Conservation (phyloP, 2,329 filamentous ascomycete species). For the Colletotrichum sp. region DNA sequence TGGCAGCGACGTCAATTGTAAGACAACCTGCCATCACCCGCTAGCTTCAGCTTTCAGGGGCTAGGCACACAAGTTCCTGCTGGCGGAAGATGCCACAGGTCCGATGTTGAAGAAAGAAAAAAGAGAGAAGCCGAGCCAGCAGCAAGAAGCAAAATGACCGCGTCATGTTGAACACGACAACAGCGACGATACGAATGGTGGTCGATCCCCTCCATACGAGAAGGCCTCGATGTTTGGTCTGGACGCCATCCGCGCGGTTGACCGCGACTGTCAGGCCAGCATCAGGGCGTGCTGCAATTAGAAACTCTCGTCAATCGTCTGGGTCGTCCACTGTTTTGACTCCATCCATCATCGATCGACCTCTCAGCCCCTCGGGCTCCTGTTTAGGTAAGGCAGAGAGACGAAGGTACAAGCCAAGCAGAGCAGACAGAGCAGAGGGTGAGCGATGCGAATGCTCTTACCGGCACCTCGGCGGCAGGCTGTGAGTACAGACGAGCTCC, state of each 20-base stretch:
- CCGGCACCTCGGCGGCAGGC: not conserved
- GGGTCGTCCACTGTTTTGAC: not conserved
- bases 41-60: not conserved
- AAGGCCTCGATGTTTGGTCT: not conserved
- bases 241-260: not conserved
- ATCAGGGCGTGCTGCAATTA: not conserved
- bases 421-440: not conserved
- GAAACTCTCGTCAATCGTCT: not conserved
- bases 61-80: not conserved
- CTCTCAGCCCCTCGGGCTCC: not conserved
- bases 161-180: not conserved
- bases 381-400: not conserved
- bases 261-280: not conserved
- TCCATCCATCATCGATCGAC: not conserved
- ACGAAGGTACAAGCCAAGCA: not conserved
- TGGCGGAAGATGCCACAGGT: not conserved
- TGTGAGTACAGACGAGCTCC: not conserved
- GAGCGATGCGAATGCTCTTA: not conserved
- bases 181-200: not conserved
- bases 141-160: not conserved
- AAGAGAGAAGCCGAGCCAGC: not conserved
- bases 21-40: not conserved
- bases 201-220: not conserved
- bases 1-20: not conserved
- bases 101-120: not conserved